Evolutionary conservation across 2,329 filamentous ascomycete genomes (phyloP).

Genomic region (Elsinoe batatas): DNA sequence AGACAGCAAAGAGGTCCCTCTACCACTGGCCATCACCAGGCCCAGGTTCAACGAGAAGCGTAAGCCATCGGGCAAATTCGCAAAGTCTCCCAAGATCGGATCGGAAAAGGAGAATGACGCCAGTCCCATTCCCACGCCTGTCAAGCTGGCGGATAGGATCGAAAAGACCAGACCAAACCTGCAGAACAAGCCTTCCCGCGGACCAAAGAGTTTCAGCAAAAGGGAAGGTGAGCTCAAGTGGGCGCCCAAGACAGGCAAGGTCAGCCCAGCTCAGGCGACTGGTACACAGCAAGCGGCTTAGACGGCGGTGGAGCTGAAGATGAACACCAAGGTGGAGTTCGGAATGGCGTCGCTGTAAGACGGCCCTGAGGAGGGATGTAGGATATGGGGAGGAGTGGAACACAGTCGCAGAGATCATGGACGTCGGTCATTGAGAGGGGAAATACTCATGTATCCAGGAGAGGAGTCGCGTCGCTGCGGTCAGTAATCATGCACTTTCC

Average conservation of each 20-base stretch:
- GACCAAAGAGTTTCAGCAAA: neutral
- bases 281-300: neutral
- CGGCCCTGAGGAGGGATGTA: neutral
- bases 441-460: neutral
- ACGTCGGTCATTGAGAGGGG: neutral
- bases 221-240: neutral
- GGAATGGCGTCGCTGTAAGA: neutral
- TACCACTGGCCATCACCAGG: neutral
- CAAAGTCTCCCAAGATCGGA: slow-evolving; percentile 10
- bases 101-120: slow-evolving; percentile 7
- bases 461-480: neutral
- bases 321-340: neutral
- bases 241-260: neutral
- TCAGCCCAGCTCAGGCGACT: neutral
- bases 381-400: neutral
- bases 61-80: slow-evolving; percentile 6
- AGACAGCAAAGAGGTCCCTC: neutral
- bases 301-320: neutral
- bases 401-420: neutral
- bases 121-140: slow-evolving; percentile 5
- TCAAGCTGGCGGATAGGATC: neutral
- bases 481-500: slow-evolving; percentile 1
- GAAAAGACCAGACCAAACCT: neutral
- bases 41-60: neutral
- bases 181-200: neutral